Evolutionary conservation across 2,329 filamentous ascomycete genomes (phyloP).

Genomic region (Nothophoma quercina): DNA sequence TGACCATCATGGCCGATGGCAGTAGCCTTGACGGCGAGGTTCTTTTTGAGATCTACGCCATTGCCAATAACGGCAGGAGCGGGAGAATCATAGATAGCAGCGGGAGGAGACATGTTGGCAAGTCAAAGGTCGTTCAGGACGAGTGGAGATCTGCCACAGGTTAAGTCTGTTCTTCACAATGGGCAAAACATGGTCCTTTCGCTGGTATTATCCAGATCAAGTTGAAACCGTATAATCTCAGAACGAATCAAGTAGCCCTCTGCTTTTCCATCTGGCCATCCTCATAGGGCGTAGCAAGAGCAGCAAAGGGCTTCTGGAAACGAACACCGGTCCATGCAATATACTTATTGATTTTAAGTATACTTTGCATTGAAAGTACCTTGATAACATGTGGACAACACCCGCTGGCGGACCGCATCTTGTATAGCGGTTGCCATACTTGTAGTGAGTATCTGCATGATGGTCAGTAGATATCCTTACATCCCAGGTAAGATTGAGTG

Average conservation of each 20-base stretch:
- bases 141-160: slow-evolving; percentile 40
- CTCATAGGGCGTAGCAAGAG: not conserved
- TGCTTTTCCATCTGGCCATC: slow-evolving; percentile 4
- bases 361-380: slow-evolving; percentile 50
- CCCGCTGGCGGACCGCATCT: slow-evolving; percentile 42
- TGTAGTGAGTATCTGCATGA: slow-evolving; percentile 26
- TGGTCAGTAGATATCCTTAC: slow-evolving; percentile 28
- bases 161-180: slow-evolving; percentile 44
- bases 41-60: slow-evolving; percentile 44
- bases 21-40: slow-evolving; percentile 58
- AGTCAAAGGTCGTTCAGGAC: slow-evolving; percentile 34
- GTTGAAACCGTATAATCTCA: slow-evolving; percentile 95
- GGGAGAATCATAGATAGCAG: slow-evolving; percentile 68
- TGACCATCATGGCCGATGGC: slow-evolving; percentile 53
- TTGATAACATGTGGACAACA: slow-evolving; percentile 47
- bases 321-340: slow-evolving; percentile 55
- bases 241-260: slow-evolving; percentile 54
- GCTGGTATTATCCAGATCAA: slow-evolving; percentile 99
- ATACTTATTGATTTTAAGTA: slow-evolving; percentile 46
- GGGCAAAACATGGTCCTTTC: slow-evolving; percentile 92
- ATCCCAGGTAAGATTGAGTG: not conserved
- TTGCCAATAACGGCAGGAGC: slow-evolving; percentile 57
- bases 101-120: slow-evolving; percentile 75
- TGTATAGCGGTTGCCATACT: slow-evolving; percentile 44
- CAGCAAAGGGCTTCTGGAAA: slow-evolving; percentile 25